Evolutionary conservation across 768 basidiomycete species (phyloP), one percentile per base, ranked within the genome.

Genomic region (Trametes meyenii): DNA sequence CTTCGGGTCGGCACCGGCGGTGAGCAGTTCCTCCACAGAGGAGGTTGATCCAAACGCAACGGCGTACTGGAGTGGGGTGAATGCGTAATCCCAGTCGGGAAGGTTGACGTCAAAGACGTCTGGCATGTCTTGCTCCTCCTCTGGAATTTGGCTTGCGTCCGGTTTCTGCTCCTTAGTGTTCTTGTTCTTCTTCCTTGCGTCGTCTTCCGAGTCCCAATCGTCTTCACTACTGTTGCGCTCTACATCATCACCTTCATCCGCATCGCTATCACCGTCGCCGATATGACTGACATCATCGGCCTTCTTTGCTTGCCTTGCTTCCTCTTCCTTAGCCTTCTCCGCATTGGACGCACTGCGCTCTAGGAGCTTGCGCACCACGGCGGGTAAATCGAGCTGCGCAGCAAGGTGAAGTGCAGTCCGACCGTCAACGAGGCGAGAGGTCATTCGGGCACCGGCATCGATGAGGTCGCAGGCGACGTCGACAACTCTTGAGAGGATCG

Each of bases 11-110:
- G 84, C 82, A 1, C 82, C 84, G 0, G 74, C 78, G 6, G 68
- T 70, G 46, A 86, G 66, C 14, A 87, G 78, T 1, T 71, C 71
- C 11, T 84, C 81, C 2, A 86, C 70, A 29, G 79, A 76, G 2
- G 70, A 67, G 1, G 79, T 58, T 1, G 81, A 81, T 1, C 77
- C 82, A 23, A 74, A 81, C 5, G 84, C 67, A 44, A 83, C 77
- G 3, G 81, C 85, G 66, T 83, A 83, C 26, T 73, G 73, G 26
- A 87, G 74, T 2, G 86, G 78, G 1, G 81, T 78, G 61, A 84
- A 79, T 3, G 77, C 76, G 57, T 81, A 78, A 67, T 87, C 86
- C 86, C 85, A 88, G 68, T 87, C 85, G 0, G 76, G 55, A 1
- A 75, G 73, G 46, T 85, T 76, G 62, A 86, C 66, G 45, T 84